Conservation (phyloP, 257 asterid genomes). For the Solanum clarkiae region DNA sequence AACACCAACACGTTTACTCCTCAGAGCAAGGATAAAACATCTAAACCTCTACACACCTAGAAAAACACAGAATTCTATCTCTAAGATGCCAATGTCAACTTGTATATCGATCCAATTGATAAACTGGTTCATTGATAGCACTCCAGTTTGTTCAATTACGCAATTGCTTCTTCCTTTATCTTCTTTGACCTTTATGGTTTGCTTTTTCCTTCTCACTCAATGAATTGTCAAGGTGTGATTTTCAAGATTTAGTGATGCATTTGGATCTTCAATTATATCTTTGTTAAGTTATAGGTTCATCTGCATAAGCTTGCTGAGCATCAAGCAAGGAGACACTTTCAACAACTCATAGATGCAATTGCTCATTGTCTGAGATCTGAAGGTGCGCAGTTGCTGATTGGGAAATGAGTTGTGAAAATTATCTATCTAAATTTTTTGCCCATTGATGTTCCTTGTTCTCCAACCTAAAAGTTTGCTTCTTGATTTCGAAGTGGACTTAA, state of each 20-base stretch:
- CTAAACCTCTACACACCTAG: background rate
- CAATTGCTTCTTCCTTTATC: background rate
- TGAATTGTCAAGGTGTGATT: background rate
- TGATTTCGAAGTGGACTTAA: slow-evolving; percentile 74
- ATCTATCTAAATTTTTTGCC: background rate
- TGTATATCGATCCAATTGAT: background rate
- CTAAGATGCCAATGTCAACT: background rate
- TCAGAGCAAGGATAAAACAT: background rate
- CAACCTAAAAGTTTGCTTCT: slow-evolving; percentile 97
- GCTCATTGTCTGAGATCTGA: slow-evolving; percentile 83
- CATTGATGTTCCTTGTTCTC: slow-evolving; percentile 6
- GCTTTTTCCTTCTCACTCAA: background rate
- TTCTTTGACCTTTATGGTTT: background rate
- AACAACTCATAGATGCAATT: slow-evolving; percentile 90
- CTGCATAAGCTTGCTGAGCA: slow-evolving; percentile 58
- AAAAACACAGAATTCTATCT: background rate
- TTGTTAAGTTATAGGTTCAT: slow-evolving; percentile 48
- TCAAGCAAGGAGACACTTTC: slow-evolving; percentile 77
- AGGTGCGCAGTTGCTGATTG: slow-evolving; percentile 34
- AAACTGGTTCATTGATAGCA: background rate
- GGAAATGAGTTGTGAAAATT: background rate
- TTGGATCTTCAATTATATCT: background rate
- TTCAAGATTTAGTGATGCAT: background rate
- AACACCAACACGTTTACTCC: background rate
- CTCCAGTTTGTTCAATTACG: background rate